These are phyloP conservation scores for Lagenaria siceraria DNA, from an alignment of 306 rosid species.

Conservation along the genomic window DNA sequence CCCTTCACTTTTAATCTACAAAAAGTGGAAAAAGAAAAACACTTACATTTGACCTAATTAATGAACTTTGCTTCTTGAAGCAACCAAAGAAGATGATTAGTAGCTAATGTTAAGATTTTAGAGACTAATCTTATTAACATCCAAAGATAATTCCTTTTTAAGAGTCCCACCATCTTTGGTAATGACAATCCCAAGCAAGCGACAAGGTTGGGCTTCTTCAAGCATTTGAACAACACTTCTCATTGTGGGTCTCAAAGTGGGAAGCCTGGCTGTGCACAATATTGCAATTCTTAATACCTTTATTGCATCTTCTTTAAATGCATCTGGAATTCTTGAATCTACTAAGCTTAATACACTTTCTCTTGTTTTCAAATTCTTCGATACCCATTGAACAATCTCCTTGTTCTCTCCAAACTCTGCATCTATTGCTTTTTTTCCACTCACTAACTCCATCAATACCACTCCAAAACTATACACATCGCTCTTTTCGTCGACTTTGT, in stretches of 20 bases:
- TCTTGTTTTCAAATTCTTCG: constrained; percentile 34
- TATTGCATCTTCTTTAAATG: constrained; percentile 45
- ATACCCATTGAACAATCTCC: constrained; percentile 75
- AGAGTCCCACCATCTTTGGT: constrained; percentile 34
- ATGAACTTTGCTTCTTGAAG: background rate
- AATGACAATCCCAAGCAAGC: constrained; percentile 38
- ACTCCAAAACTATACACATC: constrained; percentile 94
- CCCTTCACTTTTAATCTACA: background rate
- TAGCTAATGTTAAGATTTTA: background rate
- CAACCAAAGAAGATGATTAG: background rate
- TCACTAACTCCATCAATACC: constrained; percentile 76
- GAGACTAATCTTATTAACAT: constrained; percentile 9
- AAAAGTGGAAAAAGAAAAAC: background rate
- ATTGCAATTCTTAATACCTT: constrained; percentile 59
- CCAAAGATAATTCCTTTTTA: constrained; percentile 12
- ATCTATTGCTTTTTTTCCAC: constrained; percentile 69
- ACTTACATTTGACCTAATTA: background rate
- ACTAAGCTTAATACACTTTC: constrained; percentile 34
- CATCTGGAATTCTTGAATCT: constrained; percentile 44
- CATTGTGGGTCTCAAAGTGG: constrained; percentile 66
- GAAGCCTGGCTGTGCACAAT: constrained; percentile 53
- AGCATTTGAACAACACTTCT: constrained; percentile 81
- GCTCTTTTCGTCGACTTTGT: constrained; percentile 78
- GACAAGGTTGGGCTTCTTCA: constrained; percentile 52
- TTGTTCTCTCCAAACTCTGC: constrained; percentile 60